Base-by-base conservation (phyloP, 2,329 filamentous ascomycete species). In the Aplosporella prunicola region DNA sequence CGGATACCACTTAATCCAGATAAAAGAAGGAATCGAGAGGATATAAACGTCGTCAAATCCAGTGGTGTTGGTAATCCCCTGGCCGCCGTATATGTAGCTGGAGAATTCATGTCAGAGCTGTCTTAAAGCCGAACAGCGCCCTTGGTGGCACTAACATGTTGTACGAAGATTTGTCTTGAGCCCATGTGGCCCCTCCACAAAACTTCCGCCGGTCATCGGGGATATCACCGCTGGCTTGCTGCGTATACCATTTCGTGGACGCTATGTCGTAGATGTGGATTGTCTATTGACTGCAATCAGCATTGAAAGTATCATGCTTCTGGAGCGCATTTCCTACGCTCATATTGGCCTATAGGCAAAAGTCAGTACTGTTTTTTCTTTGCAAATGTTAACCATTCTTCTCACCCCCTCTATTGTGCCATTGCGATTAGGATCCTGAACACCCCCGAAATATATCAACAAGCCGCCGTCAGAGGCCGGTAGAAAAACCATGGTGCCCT, bases 1-100 rank as follows among this genome's bases (percentile, higher is more conserved):
- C 9, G 67, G 68, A 39, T 66, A 72, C 46, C 68, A 63, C 44
- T 71, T 72, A 44, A 78, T 71, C 76, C 76, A 81, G 3, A 63
- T 71, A 53, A 80, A 81, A 2, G 72, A 71, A 1, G 76, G 77
- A 11, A 81, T 60, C 6, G 69, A 68, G 14, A 80, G 62, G 38
- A 80, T 71, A 47, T 77, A 80, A 38, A 73, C 64, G 55, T 80
- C 76, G 47, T 78, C 72, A 48, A 66, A 79, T 15, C 72, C 75
- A 10, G 64, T 58, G 0, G 62, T 61, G 24, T 68, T 56, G 2
- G 63, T 60, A 36, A 73, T 65, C 6, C 66, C 66, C 16, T 64
- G 61, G 11, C 76, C 76, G 28, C 76, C 76, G 47, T 78, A 79
- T 3, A 79, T 50, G 45, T 80, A 79, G 23, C 74, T 78, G 32